Percentiles rank a stretch among this genome's conserved stretches.
These are phyloP conservation scores for Aureobasidium subglaciale DNA, from an alignment of 2,329 filamentous ascomycete genomes.

Conservation along the genomic window DNA sequence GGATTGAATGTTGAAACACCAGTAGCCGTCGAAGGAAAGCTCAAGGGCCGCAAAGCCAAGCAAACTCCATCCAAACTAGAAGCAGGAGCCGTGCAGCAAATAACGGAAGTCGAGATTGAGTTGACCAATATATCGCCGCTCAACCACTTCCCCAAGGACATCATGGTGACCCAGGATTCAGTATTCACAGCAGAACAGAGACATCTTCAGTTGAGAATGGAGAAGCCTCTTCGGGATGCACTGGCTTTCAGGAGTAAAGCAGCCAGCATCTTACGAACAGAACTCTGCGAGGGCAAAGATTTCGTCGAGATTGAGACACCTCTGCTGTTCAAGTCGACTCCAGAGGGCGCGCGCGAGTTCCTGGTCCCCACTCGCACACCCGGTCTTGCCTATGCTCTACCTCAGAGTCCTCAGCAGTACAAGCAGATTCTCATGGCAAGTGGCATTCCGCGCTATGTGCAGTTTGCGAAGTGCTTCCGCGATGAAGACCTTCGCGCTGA, in stretches of 20 bases:
- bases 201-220: constrained; percentile 78
- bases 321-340: constrained; percentile 92
- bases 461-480: constrained; percentile 89
- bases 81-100: constrained; percentile 25
- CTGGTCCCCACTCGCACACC: constrained; percentile 75
- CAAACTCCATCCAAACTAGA: constrained; percentile 20
- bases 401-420: constrained; percentile 96
- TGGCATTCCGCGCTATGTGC: constrained; percentile 75
- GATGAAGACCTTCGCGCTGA: constrained; percentile 92
- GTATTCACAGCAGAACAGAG: constrained; percentile 68
- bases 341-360: constrained; percentile 91
- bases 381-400: constrained; percentile 79
- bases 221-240: constrained; percentile 57
- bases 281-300: constrained; percentile 46
- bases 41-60: constrained; percentile 35
- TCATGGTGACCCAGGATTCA: constrained; percentile 68
- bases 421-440: constrained; percentile 97
- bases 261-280: constrained; percentile 45
- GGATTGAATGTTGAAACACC: constrained; percentile 45
- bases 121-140: constrained; percentile 58
- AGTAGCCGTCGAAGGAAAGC: constrained; percentile 45
- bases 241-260: constrained; percentile 63
- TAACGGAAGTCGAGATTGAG: constrained; percentile 50
- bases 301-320: constrained; percentile 87
- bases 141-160: constrained; percentile 65